Percentiles rank a stretch among this genome's conserved stretches.
Conservation (phyloP, 176 grass and related monocot genomes). For the Oryza rufipogon region DNA sequence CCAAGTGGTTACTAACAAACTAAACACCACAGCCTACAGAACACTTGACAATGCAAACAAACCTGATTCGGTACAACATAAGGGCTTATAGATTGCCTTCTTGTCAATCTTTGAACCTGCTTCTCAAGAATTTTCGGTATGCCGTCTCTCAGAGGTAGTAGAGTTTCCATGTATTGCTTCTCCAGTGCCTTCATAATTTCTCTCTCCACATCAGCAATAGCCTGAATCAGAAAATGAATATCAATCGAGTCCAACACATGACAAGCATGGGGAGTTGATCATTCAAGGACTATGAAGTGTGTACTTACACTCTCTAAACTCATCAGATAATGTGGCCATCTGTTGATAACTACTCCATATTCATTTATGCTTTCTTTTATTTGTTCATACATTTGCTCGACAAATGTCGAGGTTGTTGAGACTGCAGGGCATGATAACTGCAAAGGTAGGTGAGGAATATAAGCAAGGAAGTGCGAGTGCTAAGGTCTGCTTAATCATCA, state of each 20-base stretch:
- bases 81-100: constrained; percentile 70
- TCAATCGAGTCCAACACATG: constrained; percentile 3
- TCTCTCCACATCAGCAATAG: constrained; percentile 85
- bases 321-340: constrained; percentile 95
- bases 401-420: constrained; percentile 73
- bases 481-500: constrained; percentile 23
- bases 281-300: constrained; percentile 17
- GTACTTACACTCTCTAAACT: constrained; percentile 76
- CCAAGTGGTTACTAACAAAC: constrained; percentile 24
- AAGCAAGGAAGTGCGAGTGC: constrained; percentile 36
- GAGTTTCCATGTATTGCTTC: constrained; percentile 74
- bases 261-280: constrained; percentile 20
- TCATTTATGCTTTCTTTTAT: constrained; percentile 86
- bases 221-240: constrained; percentile 55
- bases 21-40: not conserved
- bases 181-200: constrained; percentile 79
- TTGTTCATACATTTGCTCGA: constrained; percentile 83
- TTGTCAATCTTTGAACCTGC: constrained; percentile 86
- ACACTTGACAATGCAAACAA: constrained; percentile 24
- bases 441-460: constrained; percentile 42
- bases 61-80: constrained; percentile 81
- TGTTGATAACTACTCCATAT: constrained; percentile 87
- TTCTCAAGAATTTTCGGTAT: constrained; percentile 93
- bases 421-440: constrained; percentile 58
- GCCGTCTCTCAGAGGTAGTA: constrained; percentile 78